Evolutionary conservation across 768 basidiomycete genomes (phyloP), one percentile per base, ranked within the genome.

Genomic region (Amanita muscaria): DNA sequence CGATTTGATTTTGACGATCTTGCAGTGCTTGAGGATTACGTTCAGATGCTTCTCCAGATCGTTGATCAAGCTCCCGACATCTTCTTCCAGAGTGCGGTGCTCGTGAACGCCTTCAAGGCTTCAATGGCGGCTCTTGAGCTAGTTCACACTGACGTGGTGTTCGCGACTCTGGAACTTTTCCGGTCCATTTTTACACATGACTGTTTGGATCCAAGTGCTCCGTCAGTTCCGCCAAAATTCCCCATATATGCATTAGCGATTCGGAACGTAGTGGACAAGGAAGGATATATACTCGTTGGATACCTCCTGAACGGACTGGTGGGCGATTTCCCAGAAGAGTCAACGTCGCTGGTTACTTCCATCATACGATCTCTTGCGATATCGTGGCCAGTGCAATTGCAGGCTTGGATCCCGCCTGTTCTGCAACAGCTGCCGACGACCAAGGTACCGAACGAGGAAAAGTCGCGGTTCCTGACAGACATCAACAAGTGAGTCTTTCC

Each of bases 11-110:
- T 45, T 51, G 32, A 42, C 22, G 29, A 29, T 42, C 21, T 40
- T 51, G 32, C 50, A 98, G 96, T 97, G 21, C 66, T 99, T 56
- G 94, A 98, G 60, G 96, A 99, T 58, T 98, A 93, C 53, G 58
- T 91, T 41, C 91, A 89, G 50, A 73, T 91, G 64, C 64, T 90
- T 11, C 62, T 81, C 43, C 79, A 80, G 51, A 67, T 92, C 55
- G 62, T 82, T 39, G 75, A 80, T 33, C 64, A 72, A 51, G 69
- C 75, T 0, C 89, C 94, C 4, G 79, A 85, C 41, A 65, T 88
- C 33, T 76, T 92, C 51, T 85, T 94, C 65, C 70, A 79, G 49
- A 88, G 88, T 2, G 67, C 83, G 5, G 72, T 77, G 10, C 88
- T 97, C 62, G 79, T 86, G 4, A 59, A 80, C 39, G 83, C 84